Evolutionary conservation across 176 grass and related monocot genomes (phyloP).

Genomic region (Saccharum spontaneum): DNA sequence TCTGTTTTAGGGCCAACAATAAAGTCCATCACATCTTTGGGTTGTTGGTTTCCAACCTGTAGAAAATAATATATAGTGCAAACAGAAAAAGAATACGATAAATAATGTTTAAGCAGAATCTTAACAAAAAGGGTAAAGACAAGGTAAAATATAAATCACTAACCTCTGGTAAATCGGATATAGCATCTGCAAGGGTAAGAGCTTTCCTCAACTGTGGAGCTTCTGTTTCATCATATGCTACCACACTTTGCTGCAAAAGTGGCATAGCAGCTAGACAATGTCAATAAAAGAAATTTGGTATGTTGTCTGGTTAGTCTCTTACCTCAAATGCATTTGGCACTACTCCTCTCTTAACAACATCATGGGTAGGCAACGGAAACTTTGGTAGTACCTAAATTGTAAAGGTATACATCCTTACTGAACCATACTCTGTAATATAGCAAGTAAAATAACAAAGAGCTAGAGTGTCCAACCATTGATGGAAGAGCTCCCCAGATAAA

Average conservation of each 20-base stretch:
- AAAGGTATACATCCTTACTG: background rate
- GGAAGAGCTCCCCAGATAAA: conserved; percentile 70
- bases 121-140: background rate
- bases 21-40: conserved; percentile 44
- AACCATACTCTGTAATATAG: background rate
- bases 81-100: background rate
- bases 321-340: conserved; percentile 61
- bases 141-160: background rate
- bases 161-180: conserved; percentile 65
- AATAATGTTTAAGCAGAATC: background rate
- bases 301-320: background rate
- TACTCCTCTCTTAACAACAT: conserved; percentile 52
- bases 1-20: conserved; percentile 34
- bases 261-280: background rate
- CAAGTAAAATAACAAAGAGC: background rate
- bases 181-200: conserved; percentile 46
- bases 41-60: conserved; percentile 58
- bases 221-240: conserved; percentile 59
- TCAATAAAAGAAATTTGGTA: background rate
- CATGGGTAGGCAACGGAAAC: conserved; percentile 68
- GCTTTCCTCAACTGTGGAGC: conserved; percentile 30
- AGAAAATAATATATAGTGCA: background rate
- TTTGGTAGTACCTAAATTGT: conserved; percentile 53
- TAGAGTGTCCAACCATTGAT: conserved; percentile 43
- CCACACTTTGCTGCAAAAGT: conserved; percentile 53